Base-by-base conservation (phyloP, 225 moss, liverwort and hornwort species). In the Marchantia paleacea region DNA sequence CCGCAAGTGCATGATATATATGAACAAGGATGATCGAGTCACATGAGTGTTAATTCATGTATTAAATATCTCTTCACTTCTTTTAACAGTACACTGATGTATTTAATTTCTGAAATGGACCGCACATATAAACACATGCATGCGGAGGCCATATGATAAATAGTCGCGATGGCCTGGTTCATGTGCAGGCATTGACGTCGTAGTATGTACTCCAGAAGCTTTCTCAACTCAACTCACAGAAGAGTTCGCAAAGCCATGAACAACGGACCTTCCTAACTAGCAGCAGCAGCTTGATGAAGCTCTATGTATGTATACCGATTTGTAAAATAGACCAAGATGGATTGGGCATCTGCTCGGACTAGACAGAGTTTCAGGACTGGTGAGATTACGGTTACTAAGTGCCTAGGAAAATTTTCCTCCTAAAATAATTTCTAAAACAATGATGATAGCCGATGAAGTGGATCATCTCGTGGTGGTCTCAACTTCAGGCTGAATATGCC, bases 391-490 rank as follows among this genome's bases (percentile, higher is more conserved):
- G 5, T 58, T 5, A 58, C 20, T 58, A 15, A 58, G 18, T 58
- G 5, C 58, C 58, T 58, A 20, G 58, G 58, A 20, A 55, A 58
- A 58, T 15, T 16, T 58, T 3, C 10, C 18, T 58, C 58, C 58
- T 58, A 58, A 15, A 58, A 14, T 3, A 15, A 58, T 58, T 58
- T 39, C 39, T 58, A 58, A 15, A 58, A 58, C 18, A 58, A 58
- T 16, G 58, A 20, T 58, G 58, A 14, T 58, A 58, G 15, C 16
- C 70, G 10, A 16, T 13, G 30, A 49, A 71, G 70, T 71, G 70
- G 70, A 71, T 26, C 70, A 71, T 71, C 70, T 31, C 70, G 70
- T 49, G 70, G 70, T 71, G 70, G 70, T 71, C 70, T 71, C 70
- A 26, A 71, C 70, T 31, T 71, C 70, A 71, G 13, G 39, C 14